Evolutionary conservation across 495 filamentous ascomycete genomes (phyloP), one percentile per base, ranked within the genome.

Genomic region (Penicillium argentinense): DNA sequence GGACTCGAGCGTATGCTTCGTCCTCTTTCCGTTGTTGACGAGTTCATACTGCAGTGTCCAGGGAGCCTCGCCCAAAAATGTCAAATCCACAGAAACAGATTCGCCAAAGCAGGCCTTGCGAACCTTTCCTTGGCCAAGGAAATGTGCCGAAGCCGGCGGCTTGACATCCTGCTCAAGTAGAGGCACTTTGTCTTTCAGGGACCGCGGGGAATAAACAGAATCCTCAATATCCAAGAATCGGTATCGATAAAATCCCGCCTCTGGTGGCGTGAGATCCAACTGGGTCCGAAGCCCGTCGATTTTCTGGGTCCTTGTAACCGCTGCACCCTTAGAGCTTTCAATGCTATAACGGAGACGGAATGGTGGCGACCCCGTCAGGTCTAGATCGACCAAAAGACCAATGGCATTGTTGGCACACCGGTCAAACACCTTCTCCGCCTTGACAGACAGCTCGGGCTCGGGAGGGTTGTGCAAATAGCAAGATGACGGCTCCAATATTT

Each of bases 371-470:
- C 93, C 93, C 17, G 88, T 83, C 30, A 98, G 67, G 51, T 96
- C 88, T 32, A 97, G 68, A 54, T 91, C 87, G 17, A 98, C 88
- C 9, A 84, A 77, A 27, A 97, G 75, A 17, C 93, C 93, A 51
- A 98, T 86, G 0, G 92, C 88, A 56, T 88, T 95, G 38, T 90
- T 88, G 28, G 91, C 92, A 66, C 93, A 98, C 54, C 92, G 95
- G 60, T 97, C 93, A 28, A 85, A 84, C 24, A 97, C 88, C 54
- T 89, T 85, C 54, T 95, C 86, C 2, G 82, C 67, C 30, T 73
- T 77, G 27, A 97, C 71, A 4, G 79, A 68, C 42, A 98, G 53
- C 26, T 84, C 81, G 19, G 93, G 93, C 68, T 96, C 84, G 0
- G 92, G 88, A 12, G 93, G 93, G 51, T 96, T 97, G 28, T 88